These are phyloP conservation scores for Sporothrix humicola DNA, from an alignment of 2,329 filamentous ascomycete genomes.

Conservation along the genomic window DNA sequence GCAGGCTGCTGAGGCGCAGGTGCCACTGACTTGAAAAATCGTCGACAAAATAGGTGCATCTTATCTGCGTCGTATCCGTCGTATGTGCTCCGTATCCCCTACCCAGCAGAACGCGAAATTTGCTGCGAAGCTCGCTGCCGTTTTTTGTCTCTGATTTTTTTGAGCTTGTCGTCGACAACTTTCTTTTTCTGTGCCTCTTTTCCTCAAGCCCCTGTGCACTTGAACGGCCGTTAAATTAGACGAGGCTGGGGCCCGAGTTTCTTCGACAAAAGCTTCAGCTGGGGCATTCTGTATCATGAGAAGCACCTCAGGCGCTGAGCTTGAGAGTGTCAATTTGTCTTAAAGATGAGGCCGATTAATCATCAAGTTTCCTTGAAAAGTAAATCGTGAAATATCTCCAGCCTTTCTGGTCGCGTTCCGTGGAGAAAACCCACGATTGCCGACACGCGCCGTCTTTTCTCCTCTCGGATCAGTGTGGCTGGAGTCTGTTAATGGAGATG, in stretches of 20 bases:
- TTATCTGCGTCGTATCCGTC: constrained; percentile 18
- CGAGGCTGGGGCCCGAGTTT: neutral
- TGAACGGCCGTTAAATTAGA: neutral
- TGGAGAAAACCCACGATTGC: no score
- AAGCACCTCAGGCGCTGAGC: neutral
- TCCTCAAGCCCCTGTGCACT: neutral
- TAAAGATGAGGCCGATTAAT: neutral
- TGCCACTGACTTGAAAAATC: neutral
- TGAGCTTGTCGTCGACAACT: neutral
- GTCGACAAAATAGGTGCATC: neutral
- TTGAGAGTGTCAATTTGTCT: neutral
- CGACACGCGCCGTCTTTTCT: neutral
- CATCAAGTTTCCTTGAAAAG: no score
- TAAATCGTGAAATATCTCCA: no score
- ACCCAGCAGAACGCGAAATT: constrained; percentile 3
- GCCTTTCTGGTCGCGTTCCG: no score
- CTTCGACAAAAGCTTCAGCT: neutral
- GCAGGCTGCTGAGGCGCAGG: constrained; percentile 14
- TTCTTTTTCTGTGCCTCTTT: neutral
- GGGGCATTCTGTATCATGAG: neutral
- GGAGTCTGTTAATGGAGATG: neutral
- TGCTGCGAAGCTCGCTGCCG: neutral
- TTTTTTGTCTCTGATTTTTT: neutral
- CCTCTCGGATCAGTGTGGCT: neutral
- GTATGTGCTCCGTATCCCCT: constrained; percentile 16